Evolutionary conservation across 257 asterid genomes (phyloP), one percentile per base, ranked within the genome.

Genomic region (Linaria vulgaris): DNA sequence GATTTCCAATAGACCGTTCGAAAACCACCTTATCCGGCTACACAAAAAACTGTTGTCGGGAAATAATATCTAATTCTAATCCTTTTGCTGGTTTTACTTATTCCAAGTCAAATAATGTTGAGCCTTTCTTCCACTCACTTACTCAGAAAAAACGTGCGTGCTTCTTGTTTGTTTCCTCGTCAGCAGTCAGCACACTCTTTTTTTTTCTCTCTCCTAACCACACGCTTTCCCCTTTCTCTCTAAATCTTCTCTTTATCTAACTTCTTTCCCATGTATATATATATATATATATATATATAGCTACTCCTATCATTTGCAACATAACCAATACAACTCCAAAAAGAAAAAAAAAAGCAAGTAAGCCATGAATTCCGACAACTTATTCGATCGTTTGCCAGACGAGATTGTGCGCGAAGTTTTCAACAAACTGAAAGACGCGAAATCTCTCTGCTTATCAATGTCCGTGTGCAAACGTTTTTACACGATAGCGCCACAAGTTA

Each of bases 351-450:
- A 17, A 22, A 17, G n/a, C n/a, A n/a, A n/a, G n/a, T n/a, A n/a
- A n/a, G n/a, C n/a, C n/a, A n/a, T n/a, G n/a, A n/a, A n/a, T 37
- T 41, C 64, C 43, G 64, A 34, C 5, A 82, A 83, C 59, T 25
- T 50, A 16, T 86, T 89, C 70, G 91, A 84, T 49, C 74, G 81
- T 1, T 58, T 89, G 50, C 91, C 96, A n/a, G 91, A 89, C 72
- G 87, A 77, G 11, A 47, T 86, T 21, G 59, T 84, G 6, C 71
- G 65, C 0, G 50, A 69, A 1, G 81, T 89, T 41, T 82, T 89
- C 74, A 70, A 71, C 54, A 83, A 78, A 48, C 22, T 89, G 49
- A 78, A 64, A 15, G 95, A 89, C 59, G 95, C 85, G 0, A 86
- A 64, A 44, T 80, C 95, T 12, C 78, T 86, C 16, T 86, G 86